Evolutionary conservation across 345 rosid genomes (phyloP), one percentile per base, ranked within the genome.

Genomic region (Psidium guajava): DNA sequence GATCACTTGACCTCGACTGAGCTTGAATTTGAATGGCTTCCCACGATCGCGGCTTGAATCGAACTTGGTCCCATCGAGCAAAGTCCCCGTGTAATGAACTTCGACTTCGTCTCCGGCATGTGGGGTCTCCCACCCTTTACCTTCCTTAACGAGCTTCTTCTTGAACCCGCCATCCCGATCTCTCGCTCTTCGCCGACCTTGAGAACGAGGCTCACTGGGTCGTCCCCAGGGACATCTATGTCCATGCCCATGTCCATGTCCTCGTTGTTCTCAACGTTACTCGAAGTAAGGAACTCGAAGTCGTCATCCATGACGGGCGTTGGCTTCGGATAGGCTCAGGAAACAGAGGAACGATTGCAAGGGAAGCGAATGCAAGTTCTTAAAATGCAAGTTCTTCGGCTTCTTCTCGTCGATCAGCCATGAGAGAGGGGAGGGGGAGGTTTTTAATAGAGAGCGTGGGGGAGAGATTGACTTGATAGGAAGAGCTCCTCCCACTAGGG

Each of bases 1-100:
- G 40, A 95, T 96, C 85, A 96, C 99, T 87, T 93, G 94, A 95
- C 99, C 99, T 94, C 91, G 99, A 21, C 99, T 98, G 69, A 98
- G 98, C 42, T 93, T 92, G 94, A 98, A 98, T 87, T 92, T 93
- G 91, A 98, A 98, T 13, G 99, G 97, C 50, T 95, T 89, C 16
- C 94, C 97, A 25, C 98, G 92, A 47, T 93, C 98, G 25, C 96
- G 92, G 83, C 99, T 98, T 2, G 99, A 98, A 91, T 98, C 99
- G 61, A 98, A 98, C 90, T 94, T 86, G 4, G 98, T 95, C 49
- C 99, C 99, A 82, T 98, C 99, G 28, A 96, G 64, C 91, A 98
- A 90, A 22, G 99, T 98, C 80, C 99, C 99, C 50, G 98, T 98
- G 88, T 91, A 91, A 75, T 91, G 92, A 80, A 89, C 92, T 90